phyloP scores from a whole-genome alignment of 176 grass and related monocot genomes.

The Ampelocalamus luodianensis region DNA sequence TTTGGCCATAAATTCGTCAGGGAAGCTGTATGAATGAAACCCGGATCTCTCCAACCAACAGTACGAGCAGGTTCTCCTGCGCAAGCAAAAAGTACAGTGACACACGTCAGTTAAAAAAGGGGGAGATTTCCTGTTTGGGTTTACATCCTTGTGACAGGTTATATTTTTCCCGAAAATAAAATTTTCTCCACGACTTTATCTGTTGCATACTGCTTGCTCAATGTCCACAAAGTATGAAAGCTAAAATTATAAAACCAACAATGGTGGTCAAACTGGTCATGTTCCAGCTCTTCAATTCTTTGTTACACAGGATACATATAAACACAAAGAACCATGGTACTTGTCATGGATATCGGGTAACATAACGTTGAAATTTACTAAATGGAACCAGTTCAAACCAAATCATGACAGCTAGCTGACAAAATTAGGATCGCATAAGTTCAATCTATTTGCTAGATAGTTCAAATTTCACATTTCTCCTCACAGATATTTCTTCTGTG shows the following conservation, averaged over 20 bases:
- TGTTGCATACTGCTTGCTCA: neutral
- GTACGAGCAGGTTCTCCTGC: constrained; percentile 80
- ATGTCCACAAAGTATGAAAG: too few relatives aligned
- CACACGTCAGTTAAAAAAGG: neutral
- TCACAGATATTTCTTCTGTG: neutral
- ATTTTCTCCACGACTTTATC: neutral
- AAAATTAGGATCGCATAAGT: neutral
- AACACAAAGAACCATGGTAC: neutral
- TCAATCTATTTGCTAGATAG: neutral
- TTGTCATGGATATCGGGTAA: neutral
- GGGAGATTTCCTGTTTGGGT: neutral
- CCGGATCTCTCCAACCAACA: constrained; percentile 96
- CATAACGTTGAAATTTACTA: neutral
- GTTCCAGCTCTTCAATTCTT: too few relatives aligned
- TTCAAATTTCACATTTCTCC: neutral
- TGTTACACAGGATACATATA: neutral
- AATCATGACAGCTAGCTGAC: neutral
- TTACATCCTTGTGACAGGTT: neutral
- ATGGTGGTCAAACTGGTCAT: too few relatives aligned
- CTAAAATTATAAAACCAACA: neutral
- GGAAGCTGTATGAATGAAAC: constrained; percentile 90
- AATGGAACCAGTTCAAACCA: neutral
- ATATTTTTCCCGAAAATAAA: neutral
- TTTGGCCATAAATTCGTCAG: constrained; percentile 76
- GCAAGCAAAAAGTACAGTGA: neutral